Conservation (phyloP, 192 early-diverging fungal genomes). For the Endogone sp. region DNA sequence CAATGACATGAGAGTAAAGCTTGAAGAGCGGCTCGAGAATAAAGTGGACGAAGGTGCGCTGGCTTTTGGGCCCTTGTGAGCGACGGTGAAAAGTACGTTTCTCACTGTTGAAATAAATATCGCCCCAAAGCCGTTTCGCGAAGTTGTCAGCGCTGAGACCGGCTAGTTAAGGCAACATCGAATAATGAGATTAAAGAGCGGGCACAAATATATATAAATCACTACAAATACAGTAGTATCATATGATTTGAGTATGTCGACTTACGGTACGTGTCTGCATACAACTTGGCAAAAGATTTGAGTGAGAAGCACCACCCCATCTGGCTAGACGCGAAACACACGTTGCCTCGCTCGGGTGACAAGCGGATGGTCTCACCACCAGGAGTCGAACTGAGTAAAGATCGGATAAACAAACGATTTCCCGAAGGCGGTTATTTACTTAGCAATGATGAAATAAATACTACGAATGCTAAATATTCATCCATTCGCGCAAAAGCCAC, state of each 20-base stretch:
- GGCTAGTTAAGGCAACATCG: constrained; percentile 20
- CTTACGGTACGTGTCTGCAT: constrained; percentile 74
- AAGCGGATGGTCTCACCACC: constrained; percentile 65
- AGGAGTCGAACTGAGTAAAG: constrained; percentile 20
- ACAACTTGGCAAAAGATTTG: constrained; percentile 87
- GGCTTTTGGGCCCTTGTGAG: constrained; percentile 46
- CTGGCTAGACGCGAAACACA: constrained; percentile 87
- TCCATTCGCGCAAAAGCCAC: background rate
- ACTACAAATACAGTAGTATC: constrained; percentile 1
- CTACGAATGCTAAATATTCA: no score
- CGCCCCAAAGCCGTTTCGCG: constrained; percentile 94
- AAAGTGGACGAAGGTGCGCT: constrained; percentile 94
- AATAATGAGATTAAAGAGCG: background rate
- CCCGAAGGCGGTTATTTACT: no score
- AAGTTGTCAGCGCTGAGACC: constrained; percentile 75
- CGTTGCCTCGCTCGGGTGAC: constrained; percentile 93
- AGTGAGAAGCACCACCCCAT: constrained; percentile 95
- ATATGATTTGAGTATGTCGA: background rate
- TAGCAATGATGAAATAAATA: no score
- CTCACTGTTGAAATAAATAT: constrained; percentile 85
- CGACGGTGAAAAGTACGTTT: constrained; percentile 79
- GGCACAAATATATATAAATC: background rate
- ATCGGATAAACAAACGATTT: background rate
- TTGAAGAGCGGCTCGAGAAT: constrained; percentile 95
- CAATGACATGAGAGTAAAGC: constrained; percentile 77